phyloP scores from a whole-genome alignment of 2,329 filamentous ascomycete species.

The Aspergillus fischeri region DNA sequence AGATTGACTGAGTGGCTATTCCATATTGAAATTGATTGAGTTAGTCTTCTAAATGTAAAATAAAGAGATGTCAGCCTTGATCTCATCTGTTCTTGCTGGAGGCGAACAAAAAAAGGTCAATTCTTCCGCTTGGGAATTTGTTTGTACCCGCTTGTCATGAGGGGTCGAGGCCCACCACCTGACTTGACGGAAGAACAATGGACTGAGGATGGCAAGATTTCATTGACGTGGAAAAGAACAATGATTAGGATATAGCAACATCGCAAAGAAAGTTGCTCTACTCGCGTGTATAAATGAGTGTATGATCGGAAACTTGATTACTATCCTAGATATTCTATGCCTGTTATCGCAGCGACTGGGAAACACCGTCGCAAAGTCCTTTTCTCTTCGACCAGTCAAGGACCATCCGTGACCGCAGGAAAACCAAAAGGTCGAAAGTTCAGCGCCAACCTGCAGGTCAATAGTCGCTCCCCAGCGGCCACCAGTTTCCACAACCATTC shows the following conservation, averaged over 20 bases:
- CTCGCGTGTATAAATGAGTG: neutral
- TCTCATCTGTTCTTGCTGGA: neutral
- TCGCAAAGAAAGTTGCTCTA: neutral
- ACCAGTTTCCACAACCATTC: conserved; percentile 6
- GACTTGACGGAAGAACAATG: conserved; percentile 4
- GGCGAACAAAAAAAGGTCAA: neutral
- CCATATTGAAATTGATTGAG: neutral
- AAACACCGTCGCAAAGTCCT: conserved; percentile 38
- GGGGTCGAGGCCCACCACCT: conserved; percentile 1
- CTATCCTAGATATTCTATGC: conserved; percentile 24
- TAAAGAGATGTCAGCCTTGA: neutral
- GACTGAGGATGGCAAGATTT: neutral
- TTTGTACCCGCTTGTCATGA: neutral
- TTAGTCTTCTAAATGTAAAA: neutral
- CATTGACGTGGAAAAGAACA: conserved; percentile 1
- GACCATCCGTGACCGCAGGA: conserved; percentile 12
- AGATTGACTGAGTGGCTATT: neutral
- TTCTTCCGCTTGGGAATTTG: neutral
- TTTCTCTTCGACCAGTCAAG: conserved; percentile 29
- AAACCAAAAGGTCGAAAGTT: conserved; percentile 9
- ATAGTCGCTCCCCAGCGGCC: conserved; percentile 13
- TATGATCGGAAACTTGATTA: neutral
- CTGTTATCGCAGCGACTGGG: conserved; percentile 27
- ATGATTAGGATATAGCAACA: neutral
- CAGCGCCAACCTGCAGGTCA: conserved; percentile 8